Evolutionary conservation across 2,329 filamentous ascomycete species (phyloP), one percentile per base, ranked within the genome.

Genomic region (Coleophoma cylindrospora): DNA sequence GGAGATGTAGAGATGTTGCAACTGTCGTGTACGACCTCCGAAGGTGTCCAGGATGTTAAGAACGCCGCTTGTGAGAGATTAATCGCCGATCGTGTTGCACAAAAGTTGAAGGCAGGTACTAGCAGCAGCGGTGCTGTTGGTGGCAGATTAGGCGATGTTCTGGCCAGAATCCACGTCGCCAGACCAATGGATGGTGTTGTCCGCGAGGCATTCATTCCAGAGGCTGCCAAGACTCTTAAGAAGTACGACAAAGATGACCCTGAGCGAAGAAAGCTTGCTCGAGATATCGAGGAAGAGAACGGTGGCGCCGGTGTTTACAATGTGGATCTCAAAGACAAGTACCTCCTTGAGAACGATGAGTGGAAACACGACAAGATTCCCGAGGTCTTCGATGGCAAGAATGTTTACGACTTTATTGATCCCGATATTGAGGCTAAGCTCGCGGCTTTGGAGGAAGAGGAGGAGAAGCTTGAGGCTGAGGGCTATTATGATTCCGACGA

Each of bases 361-460:
- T 97, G 94, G 94, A 96, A 95, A 70, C 82, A 96, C 67, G 95
- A 99, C 74, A 90, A 88, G 72, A 88, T 97, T 49, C 94, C 94
- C 33, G 94, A 99, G 71, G 79, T 96, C 45, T 87, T 91, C 69
- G 85, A 97, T 65, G 94, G 94, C 70, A 91, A 92, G 79, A 99
- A 99, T 69, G 89, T 99, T 51, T 94, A 92, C 73, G 94, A 99
- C 71, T 99, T 89, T 69, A 84, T 99, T 64, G 94, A 97, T 64
- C 91, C 92, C 1, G 95, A 99, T 50, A 99, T 99, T 66, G 94
- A 96, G 64, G 80, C 84, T 59, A 97, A 96, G 75, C 81, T 99
- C 45, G 85, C 86, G 47, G 90, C 90, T 50, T 79, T 99, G 34
- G 94, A 99, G 70, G 91, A 91, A 55, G 95, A 99, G 66, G 94